A percentile compares a stretch with the other conserved stretches of the same genome.
Conservation (phyloP, 2,329 filamentous ascomycete genomes). For the Boeremia lycopersici region DNA sequence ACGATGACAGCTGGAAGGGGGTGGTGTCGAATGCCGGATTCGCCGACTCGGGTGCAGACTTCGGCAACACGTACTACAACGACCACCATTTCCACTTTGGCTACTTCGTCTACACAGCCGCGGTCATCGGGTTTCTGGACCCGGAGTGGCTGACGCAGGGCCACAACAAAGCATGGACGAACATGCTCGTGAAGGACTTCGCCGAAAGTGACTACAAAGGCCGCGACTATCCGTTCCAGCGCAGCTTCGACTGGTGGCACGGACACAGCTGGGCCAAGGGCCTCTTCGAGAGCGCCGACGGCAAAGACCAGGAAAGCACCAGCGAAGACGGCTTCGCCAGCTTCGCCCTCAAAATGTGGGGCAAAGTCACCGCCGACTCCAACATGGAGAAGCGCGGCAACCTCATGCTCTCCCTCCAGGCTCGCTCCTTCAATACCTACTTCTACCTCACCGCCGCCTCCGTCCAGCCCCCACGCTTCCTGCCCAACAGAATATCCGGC, state of each 20-base stretch:
- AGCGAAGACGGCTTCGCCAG: slow-evolving; percentile 89
- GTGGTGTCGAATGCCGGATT: slow-evolving; percentile 80
- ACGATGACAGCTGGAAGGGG: slow-evolving; percentile 74
- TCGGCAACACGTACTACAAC: slow-evolving; percentile 83
- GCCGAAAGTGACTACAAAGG: slow-evolving; percentile 77
- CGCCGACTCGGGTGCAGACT: slow-evolving; percentile 74
- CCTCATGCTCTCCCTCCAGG: slow-evolving; percentile 80
- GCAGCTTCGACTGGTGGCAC: slow-evolving; percentile 91
- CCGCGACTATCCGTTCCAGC: slow-evolving; percentile 73
- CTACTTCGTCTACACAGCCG: slow-evolving; percentile 87
- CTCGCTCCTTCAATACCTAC: slow-evolving; percentile 76
- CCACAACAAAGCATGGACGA: slow-evolving; percentile 78
- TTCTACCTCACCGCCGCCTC: slow-evolving; percentile 76
- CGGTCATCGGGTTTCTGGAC: slow-evolving; percentile 81
- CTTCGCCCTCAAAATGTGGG: slow-evolving; percentile 96
- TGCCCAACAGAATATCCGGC: slow-evolving; percentile 73
- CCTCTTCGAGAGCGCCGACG: slow-evolving; percentile 71
- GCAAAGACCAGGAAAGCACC: slow-evolving; percentile 85
- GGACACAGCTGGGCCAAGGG: slow-evolving; percentile 94
- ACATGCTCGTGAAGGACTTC: slow-evolving; percentile 81
- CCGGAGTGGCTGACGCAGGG: slow-evolving; percentile 67
- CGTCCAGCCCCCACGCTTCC: slow-evolving; percentile 76
- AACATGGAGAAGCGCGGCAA: slow-evolving; percentile 82
- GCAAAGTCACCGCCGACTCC: slow-evolving; percentile 72
- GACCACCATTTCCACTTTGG: slow-evolving; percentile 72